Evolutionary conservation across 202 grass and related monocot genomes (phyloP), one percentile per base, ranked within the genome.

Genomic region (Alloteropsis angusta): DNA sequence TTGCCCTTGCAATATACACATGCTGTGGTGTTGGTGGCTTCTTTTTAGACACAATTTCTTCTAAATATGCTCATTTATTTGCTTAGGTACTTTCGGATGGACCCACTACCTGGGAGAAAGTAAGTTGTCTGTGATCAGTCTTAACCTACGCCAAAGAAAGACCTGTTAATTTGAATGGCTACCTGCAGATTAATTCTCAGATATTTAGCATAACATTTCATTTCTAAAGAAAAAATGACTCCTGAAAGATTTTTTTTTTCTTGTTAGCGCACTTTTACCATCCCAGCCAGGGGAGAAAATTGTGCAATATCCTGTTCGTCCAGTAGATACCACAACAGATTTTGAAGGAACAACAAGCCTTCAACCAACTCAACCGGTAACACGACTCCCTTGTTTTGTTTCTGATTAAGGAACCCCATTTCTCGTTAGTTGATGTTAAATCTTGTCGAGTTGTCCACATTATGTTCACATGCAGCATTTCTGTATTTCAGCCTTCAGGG

Each of bases 291-390:
- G 85, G 50, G 96, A 99, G 23, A 99, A 93, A 89, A 72, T 78
- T 81, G 89, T 99, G 38, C 18, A 41, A 52, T 99, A 99, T 68
- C 92, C 92, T 87, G 63, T 86, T 77, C 96, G 96, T 84, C 96
- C 96, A 12, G 96, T 99, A 62, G 96, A 99, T 76, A 91, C 87
- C 21, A 84, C 88, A 81, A 93, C 90, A 30, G 96, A 99, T 84
- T 99, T 99, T 79, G 96, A 99, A 90, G 96, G 96, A 84, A 99
- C 96, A 22, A 84, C 90, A 58, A 90, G 85, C 65, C 87, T 99
- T 85, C 92, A 99, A 87, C 88, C 92, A 85, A 87, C 83, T 89
- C 96, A 99, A 75, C 86, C 83, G 82, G 92, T 97, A 97, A 79
- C 37, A 38, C 19, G 80, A 54, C 18, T 68, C 78, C 79, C 48